Evolutionary conservation across 140 eudicot genomes (phyloP).

Genomic region (Bidens hawaiensis): DNA sequence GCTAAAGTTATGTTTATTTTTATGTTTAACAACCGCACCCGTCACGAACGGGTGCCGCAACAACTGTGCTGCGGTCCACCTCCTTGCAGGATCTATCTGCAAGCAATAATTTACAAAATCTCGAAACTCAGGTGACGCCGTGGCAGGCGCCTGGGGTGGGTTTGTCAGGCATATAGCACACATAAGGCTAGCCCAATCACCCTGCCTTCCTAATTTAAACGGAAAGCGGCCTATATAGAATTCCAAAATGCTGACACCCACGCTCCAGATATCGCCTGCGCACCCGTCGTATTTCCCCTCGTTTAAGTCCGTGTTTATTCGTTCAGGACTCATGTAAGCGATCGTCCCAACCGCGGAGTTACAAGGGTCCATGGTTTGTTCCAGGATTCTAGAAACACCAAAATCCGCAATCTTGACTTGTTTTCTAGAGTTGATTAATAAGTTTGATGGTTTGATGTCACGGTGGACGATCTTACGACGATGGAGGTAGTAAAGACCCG

Average conservation of each 20-base stretch:
- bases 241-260: conserved; percentile 79
- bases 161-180: conserved; percentile 73
- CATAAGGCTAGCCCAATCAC: conserved; percentile 92
- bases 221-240: conserved; percentile 76
- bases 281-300: conserved; percentile 73
- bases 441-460: conserved; percentile 77
- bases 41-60: conserved; percentile 50
- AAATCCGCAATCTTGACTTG: conserved; percentile 79
- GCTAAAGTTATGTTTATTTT: not conserved
- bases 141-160: conserved; percentile 69
- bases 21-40: not conserved
- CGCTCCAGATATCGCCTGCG: conserved; percentile 93
- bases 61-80: conserved; percentile 68
- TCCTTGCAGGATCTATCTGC: conserved; percentile 66
- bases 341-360: conserved; percentile 81
- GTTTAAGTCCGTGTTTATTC: conserved; percentile 78
- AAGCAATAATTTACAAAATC: conserved; percentile 63
- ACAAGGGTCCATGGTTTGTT: conserved; percentile 73
- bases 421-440: conserved; percentile 43
- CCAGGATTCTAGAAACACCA: conserved; percentile 63
- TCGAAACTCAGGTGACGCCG: conserved; percentile 61
- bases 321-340: conserved; percentile 91
- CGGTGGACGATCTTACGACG: conserved; percentile 65
- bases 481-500: conserved; percentile 71
- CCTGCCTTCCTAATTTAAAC: conserved; percentile 49